Evolutionary conservation across 2,329 filamentous ascomycete species (phyloP), one percentile per base, ranked within the genome.

Genomic region (Furcasterigmium sp.): DNA sequence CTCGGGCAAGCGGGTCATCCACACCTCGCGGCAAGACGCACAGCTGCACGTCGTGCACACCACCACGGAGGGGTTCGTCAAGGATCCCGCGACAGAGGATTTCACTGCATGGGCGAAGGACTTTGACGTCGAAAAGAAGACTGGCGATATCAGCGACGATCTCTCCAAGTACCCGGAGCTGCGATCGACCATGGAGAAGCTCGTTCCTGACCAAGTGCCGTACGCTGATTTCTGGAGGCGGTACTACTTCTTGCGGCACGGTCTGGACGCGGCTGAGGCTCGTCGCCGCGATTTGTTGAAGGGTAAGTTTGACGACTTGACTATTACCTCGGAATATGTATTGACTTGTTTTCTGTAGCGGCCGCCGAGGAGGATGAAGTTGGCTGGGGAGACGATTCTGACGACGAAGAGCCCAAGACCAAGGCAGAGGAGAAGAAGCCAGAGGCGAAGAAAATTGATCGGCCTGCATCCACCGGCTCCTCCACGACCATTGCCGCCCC

Each of bases 1-100:
- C 5, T 79, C 82, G 39, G 91, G 91, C 20, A 96, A 93, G 72
- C 78, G 93, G 43, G 89, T 97, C 14, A 95, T 97, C 51, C 93
- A 98, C 62, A 87, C 89, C 2, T 95, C 90, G 41, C 79, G 93
- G 48, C 91, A 96, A 59, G 93, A 98, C 58, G 93, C 93, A 1
- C 93, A 97, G 65, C 72, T 98, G 48, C 91, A 98, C 60, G 90
- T 95, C 26, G 91, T 98, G 46, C 93, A 98, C 63, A 91, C 88
- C 5, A 86, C 82, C 17, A 64, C 83, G 30, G 85, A 93, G 49
- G 87, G 83, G 54, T 95, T 97, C 64, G 78, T 80, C 43, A 85
- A 86, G 58, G 90, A 97, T 56, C 89, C 91, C 0, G 75, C 78
- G 8, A 83, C 83, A 39, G 74, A 78, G 13, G 83, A 94, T 62